phyloP scores from a whole-genome alignment of 2,329 filamentous ascomycete genomes.

The Spiromastix sp. region DNA sequence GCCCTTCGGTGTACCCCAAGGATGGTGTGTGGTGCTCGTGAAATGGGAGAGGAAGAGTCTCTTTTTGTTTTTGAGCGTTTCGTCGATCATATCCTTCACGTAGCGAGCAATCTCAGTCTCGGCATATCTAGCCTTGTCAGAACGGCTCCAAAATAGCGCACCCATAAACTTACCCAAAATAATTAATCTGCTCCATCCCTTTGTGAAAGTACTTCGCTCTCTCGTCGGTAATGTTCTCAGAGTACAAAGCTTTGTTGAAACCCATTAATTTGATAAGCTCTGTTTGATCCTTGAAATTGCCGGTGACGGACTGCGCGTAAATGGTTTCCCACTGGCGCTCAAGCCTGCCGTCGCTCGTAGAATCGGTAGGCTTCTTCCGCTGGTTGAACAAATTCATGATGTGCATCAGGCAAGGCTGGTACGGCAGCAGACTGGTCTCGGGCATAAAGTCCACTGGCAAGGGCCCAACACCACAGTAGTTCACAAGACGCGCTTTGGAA shows the following conservation, averaged over 20 bases:
- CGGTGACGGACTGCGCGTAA: slow-evolving; percentile 19
- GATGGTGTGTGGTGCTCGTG: slow-evolving; percentile 28
- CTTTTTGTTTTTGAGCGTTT: slow-evolving; percentile 12
- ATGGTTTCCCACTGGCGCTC: slow-evolving; percentile 17
- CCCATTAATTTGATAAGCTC: slow-evolving; percentile 23
- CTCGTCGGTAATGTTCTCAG: slow-evolving; percentile 16
- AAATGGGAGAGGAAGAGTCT: slow-evolving; percentile 19
- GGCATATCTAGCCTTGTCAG: slow-evolving; percentile 13
- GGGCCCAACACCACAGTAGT: too few species aligned
- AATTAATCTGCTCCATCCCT: slow-evolving; percentile 25
- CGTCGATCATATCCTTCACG: slow-evolving; percentile 10
- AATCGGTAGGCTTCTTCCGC: too few species aligned
- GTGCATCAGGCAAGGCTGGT: too few species aligned
- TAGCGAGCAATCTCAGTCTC: slow-evolving; percentile 33
- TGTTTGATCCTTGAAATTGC: slow-evolving; percentile 15
- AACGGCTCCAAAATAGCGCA: too few species aligned
- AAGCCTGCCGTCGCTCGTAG: too few species aligned
- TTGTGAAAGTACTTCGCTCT: slow-evolving; percentile 19
- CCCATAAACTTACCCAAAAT: slow-evolving; percentile 27
- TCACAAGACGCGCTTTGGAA: too few species aligned
- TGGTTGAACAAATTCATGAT: too few species aligned
- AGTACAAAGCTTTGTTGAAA: slow-evolving; percentile 20
- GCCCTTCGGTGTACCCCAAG: slow-evolving; percentile 19
- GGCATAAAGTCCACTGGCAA: too few species aligned
- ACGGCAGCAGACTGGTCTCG: too few species aligned